Conservation (phyloP, 1,284 basidiomycete species). For the Trichosporon coremiiforme region DNA sequence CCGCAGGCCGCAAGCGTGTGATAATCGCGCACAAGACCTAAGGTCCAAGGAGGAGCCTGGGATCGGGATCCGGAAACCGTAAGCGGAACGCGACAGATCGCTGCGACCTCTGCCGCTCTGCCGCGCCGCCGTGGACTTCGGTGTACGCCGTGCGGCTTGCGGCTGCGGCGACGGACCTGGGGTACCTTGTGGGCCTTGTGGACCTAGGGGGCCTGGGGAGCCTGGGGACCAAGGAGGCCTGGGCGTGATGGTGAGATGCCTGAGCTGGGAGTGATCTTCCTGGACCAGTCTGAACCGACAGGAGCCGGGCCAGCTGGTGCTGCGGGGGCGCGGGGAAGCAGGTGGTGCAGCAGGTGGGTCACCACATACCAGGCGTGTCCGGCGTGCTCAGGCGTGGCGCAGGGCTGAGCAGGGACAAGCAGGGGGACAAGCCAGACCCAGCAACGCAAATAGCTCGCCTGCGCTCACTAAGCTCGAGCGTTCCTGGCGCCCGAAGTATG, state of each 20-base stretch:
- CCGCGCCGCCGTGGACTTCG: too few relatives aligned
- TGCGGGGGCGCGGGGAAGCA: not conserved
- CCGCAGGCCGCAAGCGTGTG: not conserved
- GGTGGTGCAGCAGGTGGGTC: conserved; percentile 7
- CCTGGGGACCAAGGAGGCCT: too few relatives aligned
- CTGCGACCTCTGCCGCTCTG: not conserved
- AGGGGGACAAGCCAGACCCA: not conserved
- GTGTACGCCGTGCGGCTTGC: too few relatives aligned
- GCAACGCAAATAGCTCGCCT: not conserved
- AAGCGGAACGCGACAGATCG: conserved; percentile 1
- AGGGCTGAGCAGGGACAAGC: not conserved
- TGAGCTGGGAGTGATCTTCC: too few relatives aligned
- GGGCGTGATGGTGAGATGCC: too few relatives aligned
- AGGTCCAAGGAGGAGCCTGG: not conserved
- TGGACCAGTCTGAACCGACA: not conserved
- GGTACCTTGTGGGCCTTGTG: too few relatives aligned
- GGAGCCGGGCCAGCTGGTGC: not conserved
- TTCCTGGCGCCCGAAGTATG: not conserved
- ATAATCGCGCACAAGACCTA: not conserved
- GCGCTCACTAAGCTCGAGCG: not conserved
- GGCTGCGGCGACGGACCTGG: too few relatives aligned
- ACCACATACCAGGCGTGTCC: conserved; percentile 2
- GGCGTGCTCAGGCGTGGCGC: not conserved
- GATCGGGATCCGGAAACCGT: not conserved
- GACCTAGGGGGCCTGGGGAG: too few relatives aligned